These are phyloP conservation scores for Botryotinia narcissicola DNA, from an alignment of 2,329 filamentous ascomycete genomes.

Conservation along the genomic window DNA sequence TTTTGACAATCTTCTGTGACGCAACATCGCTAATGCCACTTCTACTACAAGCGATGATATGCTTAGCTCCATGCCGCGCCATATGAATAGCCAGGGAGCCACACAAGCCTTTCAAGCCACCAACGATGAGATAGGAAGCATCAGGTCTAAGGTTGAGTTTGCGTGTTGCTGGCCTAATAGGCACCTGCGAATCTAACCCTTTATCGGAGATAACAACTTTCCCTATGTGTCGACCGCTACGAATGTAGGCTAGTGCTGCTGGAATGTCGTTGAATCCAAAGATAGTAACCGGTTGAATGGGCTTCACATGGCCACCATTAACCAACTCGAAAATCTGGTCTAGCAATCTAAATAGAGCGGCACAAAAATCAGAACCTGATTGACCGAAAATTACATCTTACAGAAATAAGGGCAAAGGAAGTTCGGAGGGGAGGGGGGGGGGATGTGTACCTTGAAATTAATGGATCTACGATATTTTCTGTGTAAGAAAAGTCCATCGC, in stretches of 20 bases:
- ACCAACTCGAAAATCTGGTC: constrained; percentile 20
- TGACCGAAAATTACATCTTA: background rate
- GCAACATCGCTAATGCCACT: constrained; percentile 23
- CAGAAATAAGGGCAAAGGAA: background rate
- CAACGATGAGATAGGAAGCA: constrained; percentile 30
- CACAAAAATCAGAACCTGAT: background rate
- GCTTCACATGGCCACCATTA: constrained; percentile 22
- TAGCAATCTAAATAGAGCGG: constrained; percentile 10
- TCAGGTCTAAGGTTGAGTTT: constrained; percentile 25
- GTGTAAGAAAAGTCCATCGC: constrained; percentile 28
- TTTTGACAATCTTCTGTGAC: background rate
- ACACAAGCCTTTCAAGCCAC: constrained; percentile 30
- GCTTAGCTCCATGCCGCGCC: constrained; percentile 23
- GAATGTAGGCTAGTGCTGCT: constrained; percentile 37
- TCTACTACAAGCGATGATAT: constrained; percentile 24
- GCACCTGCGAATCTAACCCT: background rate
- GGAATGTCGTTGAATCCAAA: constrained; percentile 35
- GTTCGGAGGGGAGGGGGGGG: background rate
- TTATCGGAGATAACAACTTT: constrained; percentile 41
- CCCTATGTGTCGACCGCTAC: constrained; percentile 44
- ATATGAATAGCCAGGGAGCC: constrained; percentile 20
- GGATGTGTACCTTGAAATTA: background rate
- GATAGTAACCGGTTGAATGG: constrained; percentile 24
- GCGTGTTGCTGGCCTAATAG: constrained; percentile 22
- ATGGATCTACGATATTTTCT: background rate